A percentile compares a stretch with the other conserved stretches of the same genome.
Evolutionary conservation across 1,139 yeast genomes (phyloP).

Genomic region (Sugiyamaella pinicola): DNA sequence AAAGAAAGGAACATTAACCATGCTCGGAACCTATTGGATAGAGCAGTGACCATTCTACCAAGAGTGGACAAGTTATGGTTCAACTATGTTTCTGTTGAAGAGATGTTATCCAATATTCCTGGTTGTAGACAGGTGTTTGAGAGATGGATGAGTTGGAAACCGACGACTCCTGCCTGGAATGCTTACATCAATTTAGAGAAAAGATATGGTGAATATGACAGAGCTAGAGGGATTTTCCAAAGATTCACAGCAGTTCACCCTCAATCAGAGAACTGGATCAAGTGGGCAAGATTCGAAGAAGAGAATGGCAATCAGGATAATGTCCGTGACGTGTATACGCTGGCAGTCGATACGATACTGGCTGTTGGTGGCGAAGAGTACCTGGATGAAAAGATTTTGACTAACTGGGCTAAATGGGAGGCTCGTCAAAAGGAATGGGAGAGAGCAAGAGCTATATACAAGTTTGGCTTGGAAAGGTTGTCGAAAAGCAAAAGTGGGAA

Average conservation of each 20-base stretch:
- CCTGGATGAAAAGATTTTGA: conserved; percentile 47
- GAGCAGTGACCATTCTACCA: conserved; percentile 77
- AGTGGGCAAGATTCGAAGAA: conserved; percentile 63
- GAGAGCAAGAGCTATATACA: conserved; percentile 65
- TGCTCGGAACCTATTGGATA: conserved; percentile 80
- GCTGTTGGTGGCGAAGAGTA: conserved; percentile 32
- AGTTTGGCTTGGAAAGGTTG: conserved; percentile 54
- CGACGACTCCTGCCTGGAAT: conserved; percentile 65
- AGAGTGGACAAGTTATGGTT: conserved; percentile 86
- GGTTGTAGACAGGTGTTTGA: conserved; percentile 70
- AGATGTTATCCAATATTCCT: conserved; percentile 63
- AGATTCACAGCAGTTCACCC: conserved; percentile 61
- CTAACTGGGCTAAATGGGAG: conserved; percentile 77
- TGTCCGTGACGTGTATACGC: conserved; percentile 65
- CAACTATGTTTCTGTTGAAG: conserved; percentile 74
- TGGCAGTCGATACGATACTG: conserved; percentile 59
- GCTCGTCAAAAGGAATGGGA: conserved; percentile 61
- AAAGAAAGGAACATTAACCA: conserved; percentile 75
- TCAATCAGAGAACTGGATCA: conserved; percentile 61
- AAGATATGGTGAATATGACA: conserved; percentile 59
- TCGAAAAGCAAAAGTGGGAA: conserved; percentile 47
- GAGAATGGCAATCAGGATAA: conserved; percentile 52
- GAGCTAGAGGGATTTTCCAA: conserved; percentile 60
- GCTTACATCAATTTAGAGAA: conserved; percentile 73
- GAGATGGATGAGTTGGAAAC: conserved; percentile 75